Base-by-base conservation (phyloP, 495 filamentous ascomycete genomes). In the Oidiodendron maius region DNA sequence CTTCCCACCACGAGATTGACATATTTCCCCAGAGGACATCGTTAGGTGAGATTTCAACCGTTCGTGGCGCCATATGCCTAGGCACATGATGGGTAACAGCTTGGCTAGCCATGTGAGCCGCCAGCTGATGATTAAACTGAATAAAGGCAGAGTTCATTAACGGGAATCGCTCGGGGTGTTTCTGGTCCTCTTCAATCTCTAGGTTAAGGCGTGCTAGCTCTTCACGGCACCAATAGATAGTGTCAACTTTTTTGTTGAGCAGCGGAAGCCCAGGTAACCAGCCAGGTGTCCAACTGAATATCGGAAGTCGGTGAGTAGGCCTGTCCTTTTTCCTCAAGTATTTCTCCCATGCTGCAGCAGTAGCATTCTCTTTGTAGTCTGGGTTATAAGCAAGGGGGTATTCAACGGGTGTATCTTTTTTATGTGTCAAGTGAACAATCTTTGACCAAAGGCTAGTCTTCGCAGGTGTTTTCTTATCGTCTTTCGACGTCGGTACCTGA, bases 1-100 rank as follows among this genome's bases (percentile, higher is more conserved):
- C 80, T 56, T 89, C 82, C 87, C 88, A 97, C 93, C 94, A 97
- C 56, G 80, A 84, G 57, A 97, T 85, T 2, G 87, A 91, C 86
- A 98, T 91, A 63, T 98, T 98, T 51, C 95, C 87, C 93, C 93
- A 98, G 43, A 97, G 75, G 17, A 98, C 91, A 64, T 97, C 91
- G 46, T 87, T 82, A 0, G 93, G 93, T 23, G 87, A 89, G 40
- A 98, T 91, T 61, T 97, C 93, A 15, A 96, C 86, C 36, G 85
- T 77, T 17, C 93, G 86, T 22, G 93, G 94, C 3, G 87, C 83
- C 93, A 98, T 98, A 45, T 91, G 84, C 58, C 91, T 89, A 2
- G 94, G 94, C 4, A 93, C 63, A 58, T 98, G 93, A 58, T 97
- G 91, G 36, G 81, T 90, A 52, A 95, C 80, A 20, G 89, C 76